Base-by-base conservation (phyloP, 495 filamentous ascomycete genomes). In the Penicillium arizonense region DNA sequence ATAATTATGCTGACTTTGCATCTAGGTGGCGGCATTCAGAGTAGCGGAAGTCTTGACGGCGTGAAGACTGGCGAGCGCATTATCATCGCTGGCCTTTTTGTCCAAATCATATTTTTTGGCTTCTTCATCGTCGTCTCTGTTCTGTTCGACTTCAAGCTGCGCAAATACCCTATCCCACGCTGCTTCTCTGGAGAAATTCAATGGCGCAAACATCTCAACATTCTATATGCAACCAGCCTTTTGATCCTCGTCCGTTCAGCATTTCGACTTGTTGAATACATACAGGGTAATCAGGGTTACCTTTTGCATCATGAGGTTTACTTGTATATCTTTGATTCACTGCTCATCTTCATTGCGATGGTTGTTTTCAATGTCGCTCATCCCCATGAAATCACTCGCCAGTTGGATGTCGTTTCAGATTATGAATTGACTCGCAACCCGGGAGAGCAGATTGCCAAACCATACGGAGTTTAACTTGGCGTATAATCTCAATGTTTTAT, bases 241-340 rank as follows among this genome's bases (percentile, higher is more conserved):
- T 63, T 86, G 23, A 85, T 88, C 52, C 52, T 88, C 52, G 57
- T 86, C 2, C 74, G 85, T 10, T 78, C 71, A 13, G 48, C 84
- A 5, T 85, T 85, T 59, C 71, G 85, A 14, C 63, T 82, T 32
- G 58, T 82, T 8, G 85, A 89, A 66, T 88, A 82, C 52, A 18
- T 74, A 0, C 69, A 80, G 64, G 83, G 85, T 0, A 56, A 75
- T 32, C 57, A 68, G 5, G 82, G 83, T 1, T 72, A 62, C 44
- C 39, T 78, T 14, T 47, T 84, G 38, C 52, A 42, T 12, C 72
- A 80, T 43, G 84, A 87, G 67, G 70, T 74, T 56, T 77, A 75
- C 53, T 45, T 87, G 38, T 87, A 85, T 59, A 52, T 84, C 3
- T 86, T 86, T 52, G 85, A 88, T 58, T 63, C 74, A 34, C 30